These are phyloP conservation scores for Quercus alba DNA, from an alignment of 306 rosid species.

Conservation along the genomic window DNA sequence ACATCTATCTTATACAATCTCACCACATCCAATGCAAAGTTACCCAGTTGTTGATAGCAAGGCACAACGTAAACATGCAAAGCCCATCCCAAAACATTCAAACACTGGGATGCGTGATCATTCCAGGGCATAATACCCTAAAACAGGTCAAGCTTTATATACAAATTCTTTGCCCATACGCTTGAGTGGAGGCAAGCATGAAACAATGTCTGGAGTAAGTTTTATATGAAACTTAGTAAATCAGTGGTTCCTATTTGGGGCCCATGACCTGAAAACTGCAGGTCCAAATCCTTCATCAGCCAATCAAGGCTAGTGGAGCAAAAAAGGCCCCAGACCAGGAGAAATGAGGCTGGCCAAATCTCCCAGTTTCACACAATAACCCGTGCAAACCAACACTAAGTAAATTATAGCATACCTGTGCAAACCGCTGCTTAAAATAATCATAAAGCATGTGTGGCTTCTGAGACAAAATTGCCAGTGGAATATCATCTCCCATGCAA, in stretches of 20 bases:
- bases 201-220: not conserved
- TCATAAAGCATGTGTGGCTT: conserved; percentile 92
- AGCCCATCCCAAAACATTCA: not conserved
- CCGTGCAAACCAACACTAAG: not conserved
- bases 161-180: not conserved
- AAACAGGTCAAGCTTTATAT: not conserved
- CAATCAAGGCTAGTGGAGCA: no score
- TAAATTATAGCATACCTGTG: conserved; percentile 62
- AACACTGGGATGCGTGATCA: not conserved
- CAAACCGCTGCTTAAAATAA: conserved; percentile 96
- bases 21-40: not conserved
- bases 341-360: not conserved
- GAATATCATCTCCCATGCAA: conserved; percentile 98
- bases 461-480: conserved; percentile 88
- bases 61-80: not conserved
- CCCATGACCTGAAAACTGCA: no score
- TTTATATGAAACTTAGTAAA: no score
- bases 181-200: not conserved
- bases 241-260: no score
- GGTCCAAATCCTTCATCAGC: no score
- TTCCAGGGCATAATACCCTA: not conserved
- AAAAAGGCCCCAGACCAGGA: not conserved
- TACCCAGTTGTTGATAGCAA: not conserved
- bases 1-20: not conserved
- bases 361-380: not conserved